phyloP scores from a whole-genome alignment of 805 yeast genomes.

The Candida nanaspora region DNA sequence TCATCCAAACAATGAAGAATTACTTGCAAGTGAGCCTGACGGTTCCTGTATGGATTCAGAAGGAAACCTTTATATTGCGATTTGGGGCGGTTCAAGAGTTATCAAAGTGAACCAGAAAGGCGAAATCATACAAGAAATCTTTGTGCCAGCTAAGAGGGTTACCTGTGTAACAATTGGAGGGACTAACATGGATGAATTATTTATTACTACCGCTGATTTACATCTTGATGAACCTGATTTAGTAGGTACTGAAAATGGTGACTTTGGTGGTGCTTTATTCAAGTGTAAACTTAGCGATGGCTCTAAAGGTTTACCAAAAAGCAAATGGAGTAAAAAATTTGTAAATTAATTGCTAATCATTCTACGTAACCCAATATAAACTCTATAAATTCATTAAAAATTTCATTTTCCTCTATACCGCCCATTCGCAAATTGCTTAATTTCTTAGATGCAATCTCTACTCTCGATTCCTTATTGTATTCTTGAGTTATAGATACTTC shows the following conservation, averaged over 20 bases:
- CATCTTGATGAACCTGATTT: constrained; percentile 32
- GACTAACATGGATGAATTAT: constrained; percentile 44
- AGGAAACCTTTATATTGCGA: constrained; percentile 56
- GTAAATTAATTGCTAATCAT: too few relatives aligned
- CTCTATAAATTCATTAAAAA: constrained; percentile 63
- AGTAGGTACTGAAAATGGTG: constrained; percentile 23
- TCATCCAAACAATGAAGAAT: constrained; percentile 12
- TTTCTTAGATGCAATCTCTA: constrained; percentile 54
- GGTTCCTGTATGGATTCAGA: constrained; percentile 58
- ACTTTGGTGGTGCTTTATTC: constrained; percentile 57
- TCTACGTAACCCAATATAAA: constrained; percentile 25
- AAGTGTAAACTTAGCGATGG: constrained; percentile 30
- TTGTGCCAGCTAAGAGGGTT: constrained; percentile 52
- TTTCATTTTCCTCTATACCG: constrained; percentile 59
- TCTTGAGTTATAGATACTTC: constrained; percentile 45
- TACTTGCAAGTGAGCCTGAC: constrained; percentile 61
- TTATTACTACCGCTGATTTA: constrained; percentile 60
- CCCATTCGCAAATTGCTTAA: constrained; percentile 52
- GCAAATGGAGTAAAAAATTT: constrained; percentile 1
- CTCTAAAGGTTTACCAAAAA: constrained; percentile 3
- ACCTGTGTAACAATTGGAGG: constrained; percentile 73
- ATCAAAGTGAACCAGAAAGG: constrained; percentile 47
- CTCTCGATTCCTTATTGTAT: constrained; percentile 42
- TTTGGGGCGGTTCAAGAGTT: constrained; percentile 55
- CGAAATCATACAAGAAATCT: constrained; percentile 39